phyloP scores from a whole-genome alignment of 768 basidiomycete species.

The Sutorius australiensis region DNA sequence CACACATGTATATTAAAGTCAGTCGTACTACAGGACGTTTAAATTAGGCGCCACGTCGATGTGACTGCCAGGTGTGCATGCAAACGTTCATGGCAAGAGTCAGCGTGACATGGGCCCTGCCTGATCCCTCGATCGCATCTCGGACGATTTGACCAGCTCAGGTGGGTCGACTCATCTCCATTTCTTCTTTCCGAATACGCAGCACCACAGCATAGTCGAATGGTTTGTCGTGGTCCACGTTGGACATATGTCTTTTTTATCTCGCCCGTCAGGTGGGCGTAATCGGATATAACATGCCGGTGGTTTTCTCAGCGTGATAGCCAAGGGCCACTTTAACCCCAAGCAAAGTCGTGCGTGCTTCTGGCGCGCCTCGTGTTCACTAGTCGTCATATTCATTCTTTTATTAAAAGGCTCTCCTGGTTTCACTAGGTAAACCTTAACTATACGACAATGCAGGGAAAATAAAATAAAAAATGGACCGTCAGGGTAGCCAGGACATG shows the following conservation, averaged over 20 bases:
- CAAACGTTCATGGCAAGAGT: not conserved
- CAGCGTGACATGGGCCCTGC: not conserved
- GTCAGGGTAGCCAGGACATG: constrained; percentile 18
- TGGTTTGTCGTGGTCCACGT: not conserved
- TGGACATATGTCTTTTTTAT: not conserved
- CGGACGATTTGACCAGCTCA: constrained; percentile 6
- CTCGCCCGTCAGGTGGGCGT: not conserved
- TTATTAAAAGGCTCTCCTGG: constrained; percentile 4
- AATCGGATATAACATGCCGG: not conserved
- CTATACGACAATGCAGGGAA: constrained; percentile 11
- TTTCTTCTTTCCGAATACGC: not conserved
- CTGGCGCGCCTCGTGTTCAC: constrained; percentile 29
- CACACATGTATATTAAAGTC: not conserved
- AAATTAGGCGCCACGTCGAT: not conserved
- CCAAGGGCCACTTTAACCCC: constrained; percentile 17
- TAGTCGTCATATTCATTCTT: constrained; percentile 1
- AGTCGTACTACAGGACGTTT: not conserved
- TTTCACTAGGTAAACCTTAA: constrained; percentile 23
- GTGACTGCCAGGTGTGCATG: not conserved
- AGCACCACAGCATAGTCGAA: not conserved
- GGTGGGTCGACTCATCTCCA: not conserved
- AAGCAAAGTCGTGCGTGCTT: constrained; percentile 22
- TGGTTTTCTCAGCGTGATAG: not conserved
- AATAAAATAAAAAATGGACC: constrained; percentile 4
- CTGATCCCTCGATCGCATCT: constrained; percentile 1